Conservation (phyloP, 2,329 filamentous ascomycete species). For the Talaromyces rugulosus region DNA sequence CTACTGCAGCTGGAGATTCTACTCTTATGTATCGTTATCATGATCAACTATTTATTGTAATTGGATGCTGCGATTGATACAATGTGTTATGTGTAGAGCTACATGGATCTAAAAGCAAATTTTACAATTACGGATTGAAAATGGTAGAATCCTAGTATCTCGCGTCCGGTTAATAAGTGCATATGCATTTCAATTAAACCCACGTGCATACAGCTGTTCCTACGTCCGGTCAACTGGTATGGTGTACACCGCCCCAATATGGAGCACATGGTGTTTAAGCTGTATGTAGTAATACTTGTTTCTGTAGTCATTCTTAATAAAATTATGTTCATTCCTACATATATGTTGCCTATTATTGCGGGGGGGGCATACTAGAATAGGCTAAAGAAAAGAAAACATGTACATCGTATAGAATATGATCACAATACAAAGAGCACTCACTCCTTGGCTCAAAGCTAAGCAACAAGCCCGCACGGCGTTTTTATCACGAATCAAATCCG, state of each 20-base stretch:
- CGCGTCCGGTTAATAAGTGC: no score
- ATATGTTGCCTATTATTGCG: not conserved
- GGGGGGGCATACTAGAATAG: not conserved
- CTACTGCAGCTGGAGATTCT: not conserved
- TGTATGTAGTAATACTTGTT: not conserved
- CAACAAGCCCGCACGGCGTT: not conserved
- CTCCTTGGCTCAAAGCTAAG: not conserved
- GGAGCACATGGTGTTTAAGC: not conserved
- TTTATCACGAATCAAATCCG: slow-evolving; percentile 38
- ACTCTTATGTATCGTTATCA: not conserved
- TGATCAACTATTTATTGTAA: not conserved
- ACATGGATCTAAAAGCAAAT: not conserved
- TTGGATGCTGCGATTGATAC: not conserved
- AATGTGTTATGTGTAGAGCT: not conserved
- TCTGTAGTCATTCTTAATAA: not conserved
- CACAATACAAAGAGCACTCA: no score
- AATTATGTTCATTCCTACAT: not conserved
- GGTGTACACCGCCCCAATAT: not conserved
- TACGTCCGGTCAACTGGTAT: not conserved
- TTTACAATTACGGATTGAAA: not conserved
- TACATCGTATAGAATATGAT: not conserved
- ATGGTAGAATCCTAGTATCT: not conserved
- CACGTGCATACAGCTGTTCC: no score
- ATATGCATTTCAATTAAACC: no score
- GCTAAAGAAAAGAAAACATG: not conserved